Base-by-base conservation (phyloP, 805 yeast genomes). In the Teunomyces funiuensis region DNA sequence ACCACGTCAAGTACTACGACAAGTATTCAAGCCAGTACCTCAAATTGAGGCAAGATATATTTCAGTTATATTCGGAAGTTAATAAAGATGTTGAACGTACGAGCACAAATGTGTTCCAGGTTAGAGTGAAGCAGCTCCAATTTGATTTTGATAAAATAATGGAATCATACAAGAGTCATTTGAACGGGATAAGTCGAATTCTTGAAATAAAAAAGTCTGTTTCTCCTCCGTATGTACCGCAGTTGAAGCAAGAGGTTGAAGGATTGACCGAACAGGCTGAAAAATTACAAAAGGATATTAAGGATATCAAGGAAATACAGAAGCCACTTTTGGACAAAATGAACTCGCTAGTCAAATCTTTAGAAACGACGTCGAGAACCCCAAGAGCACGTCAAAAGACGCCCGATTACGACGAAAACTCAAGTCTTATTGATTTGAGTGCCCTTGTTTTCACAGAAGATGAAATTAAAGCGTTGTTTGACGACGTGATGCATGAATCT, bases 281-380 rank as follows among this genome's bases (percentile, higher is more conserved):
- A 3, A 28, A 23, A 4, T 37, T 58, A 3, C 39, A 50, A 10
- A 45, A 46, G 15, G 57, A 56, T 22, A 58, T 64, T 7, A 49
- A 50, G n/a, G 49, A 55, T 13, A 53, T 67, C 27, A 53, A 49
- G 28, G 52, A 54, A 8, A 54, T 56, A 6, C 66, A 68, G 41
- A 55, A 64, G 37, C 76, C 74, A 2, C 44, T 65, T 9, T 49
- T 70, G 17, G 66, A 63, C 19, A 54, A 66, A 36, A 65, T 69
- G 61, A 51, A 50, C n/a, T 15, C 27, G 6, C 46, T 67, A 34
- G 53, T 55, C 3, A 43, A 40, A 15, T 51, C 51, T 18, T 65
- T 62, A 14, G 29, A 41, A 9, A 26, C 30, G 8, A 43, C 18
- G 25, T 18, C 10, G n/a, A 36, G 18, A 36, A 39, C 25, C 36